A percentile compares a stretch with the other conserved stretches of the same genome.
These are phyloP conservation scores for Suhomyces vadensis DNA, from an alignment of 805 yeast genomes.

Conservation along the genomic window DNA sequence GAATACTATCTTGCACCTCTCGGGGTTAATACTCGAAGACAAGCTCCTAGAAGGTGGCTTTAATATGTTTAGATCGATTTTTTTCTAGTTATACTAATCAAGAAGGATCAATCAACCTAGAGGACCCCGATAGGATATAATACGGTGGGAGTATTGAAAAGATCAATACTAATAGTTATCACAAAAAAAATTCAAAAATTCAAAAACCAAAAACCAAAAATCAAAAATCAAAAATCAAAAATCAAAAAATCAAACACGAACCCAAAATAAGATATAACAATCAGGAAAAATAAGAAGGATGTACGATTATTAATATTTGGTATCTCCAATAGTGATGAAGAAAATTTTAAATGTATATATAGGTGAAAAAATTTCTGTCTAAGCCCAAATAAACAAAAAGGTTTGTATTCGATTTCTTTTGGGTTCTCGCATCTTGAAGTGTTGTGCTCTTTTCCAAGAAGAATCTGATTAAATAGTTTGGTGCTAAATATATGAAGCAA, in stretches of 20 bases:
- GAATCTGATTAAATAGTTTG: slow-evolving; percentile 3
- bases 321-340: not conserved
- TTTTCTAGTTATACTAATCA: not conserved
- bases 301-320: not conserved
- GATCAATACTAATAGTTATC: not conserved
- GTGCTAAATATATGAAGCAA: slow-evolving; percentile 6
- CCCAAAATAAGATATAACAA: not conserved
- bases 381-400: not conserved
- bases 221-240: not conserved
- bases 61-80: not conserved
- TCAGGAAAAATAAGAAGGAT: not conserved
- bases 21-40: slow-evolving; percentile 1
- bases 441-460: slow-evolving; percentile 2
- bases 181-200: not conserved
- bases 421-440: not conserved
- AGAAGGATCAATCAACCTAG: not conserved
- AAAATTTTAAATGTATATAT: not conserved
- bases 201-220: slow-evolving; percentile 1
- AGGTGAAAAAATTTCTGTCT: not conserved
- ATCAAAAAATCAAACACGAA: not conserved
- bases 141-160: not conserved
- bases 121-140: not conserved
- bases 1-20: not conserved
- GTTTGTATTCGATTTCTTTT: not conserved
- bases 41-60: slow-evolving; percentile 1